These are phyloP conservation scores for Aureobasidium melanogenum DNA, from an alignment of 2,329 filamentous ascomycete genomes.

Conservation along the genomic window DNA sequence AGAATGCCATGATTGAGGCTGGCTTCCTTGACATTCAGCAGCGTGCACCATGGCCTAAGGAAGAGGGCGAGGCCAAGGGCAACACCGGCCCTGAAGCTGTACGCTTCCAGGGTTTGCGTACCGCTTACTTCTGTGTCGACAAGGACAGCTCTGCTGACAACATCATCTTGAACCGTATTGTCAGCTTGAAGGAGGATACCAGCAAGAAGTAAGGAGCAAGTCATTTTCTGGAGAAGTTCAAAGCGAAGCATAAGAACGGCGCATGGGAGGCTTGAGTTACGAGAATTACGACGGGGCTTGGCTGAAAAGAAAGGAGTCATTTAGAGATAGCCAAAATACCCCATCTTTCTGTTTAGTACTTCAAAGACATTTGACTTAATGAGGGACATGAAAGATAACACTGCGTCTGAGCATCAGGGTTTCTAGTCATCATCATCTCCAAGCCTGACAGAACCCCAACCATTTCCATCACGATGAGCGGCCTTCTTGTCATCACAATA, in stretches of 20 bases:
- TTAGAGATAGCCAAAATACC: not conserved
- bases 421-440: not conserved
- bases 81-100: constrained; percentile 57
- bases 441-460: not conserved
- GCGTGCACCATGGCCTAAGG: constrained; percentile 73
- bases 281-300: not conserved
- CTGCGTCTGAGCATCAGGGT: not conserved
- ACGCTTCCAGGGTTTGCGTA: constrained; percentile 83
- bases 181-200: constrained; percentile 82
- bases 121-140: constrained; percentile 82
- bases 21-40: constrained; percentile 70
- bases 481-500: constrained; percentile 6
- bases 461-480: not conserved
- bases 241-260: constrained; percentile 2
- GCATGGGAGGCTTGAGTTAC: not conserved
- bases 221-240: not conserved
- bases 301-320: not conserved
- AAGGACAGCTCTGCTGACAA: constrained; percentile 61
- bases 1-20: constrained; percentile 68
- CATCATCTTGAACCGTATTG: constrained; percentile 82
- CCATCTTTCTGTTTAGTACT: not conserved
- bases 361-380: not conserved
- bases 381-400: not conserved
- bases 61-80: constrained; percentile 58
- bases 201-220: constrained; percentile 44